phyloP scores from a whole-genome alignment of 2,329 filamentous ascomycete species.

The Endoconidiophora polonica region DNA sequence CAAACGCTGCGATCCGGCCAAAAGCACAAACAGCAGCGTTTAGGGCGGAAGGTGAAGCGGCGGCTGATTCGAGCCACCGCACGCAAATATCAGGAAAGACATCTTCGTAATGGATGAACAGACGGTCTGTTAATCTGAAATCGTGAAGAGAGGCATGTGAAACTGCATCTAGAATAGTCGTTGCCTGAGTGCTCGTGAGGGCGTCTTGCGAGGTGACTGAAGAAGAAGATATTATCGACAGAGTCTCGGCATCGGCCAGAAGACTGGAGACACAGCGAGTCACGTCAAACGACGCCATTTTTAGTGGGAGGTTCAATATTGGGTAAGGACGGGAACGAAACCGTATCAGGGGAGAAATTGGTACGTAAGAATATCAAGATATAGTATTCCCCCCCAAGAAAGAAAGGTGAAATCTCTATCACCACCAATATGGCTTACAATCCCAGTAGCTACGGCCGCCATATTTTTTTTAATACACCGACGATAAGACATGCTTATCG shows the following conservation, averaged over 20 bases:
- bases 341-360: neutral
- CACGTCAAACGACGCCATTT: conserved; percentile 14
- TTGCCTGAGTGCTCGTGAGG: conserved; percentile 34
- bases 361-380: too few relatives aligned
- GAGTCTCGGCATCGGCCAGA: conserved; percentile 12
- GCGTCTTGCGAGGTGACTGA: conserved; percentile 20
- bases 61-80: conserved; percentile 41
- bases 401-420: conserved; percentile 9
- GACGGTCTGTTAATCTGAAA: conserved; percentile 49
- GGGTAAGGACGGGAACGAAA: too few relatives aligned
- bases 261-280: conserved; percentile 13
- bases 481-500: conserved; percentile 9
- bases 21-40: conserved; percentile 47
- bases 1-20: conserved; percentile 64
- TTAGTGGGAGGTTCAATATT: too few relatives aligned
- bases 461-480: conserved; percentile 11
- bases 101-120: conserved; percentile 59
- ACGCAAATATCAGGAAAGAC: conserved; percentile 71
- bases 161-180: conserved; percentile 54
- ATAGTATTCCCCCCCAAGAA: too few relatives aligned
- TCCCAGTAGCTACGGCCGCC: neutral
- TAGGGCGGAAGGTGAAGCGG: conserved; percentile 17
- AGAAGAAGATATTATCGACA: conserved; percentile 31
- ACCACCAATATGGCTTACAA: neutral
- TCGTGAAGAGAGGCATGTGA: conserved; percentile 48